phyloP scores from a whole-genome alignment of 345 rosid genomes.

The Gynandropsis gynandra region DNA sequence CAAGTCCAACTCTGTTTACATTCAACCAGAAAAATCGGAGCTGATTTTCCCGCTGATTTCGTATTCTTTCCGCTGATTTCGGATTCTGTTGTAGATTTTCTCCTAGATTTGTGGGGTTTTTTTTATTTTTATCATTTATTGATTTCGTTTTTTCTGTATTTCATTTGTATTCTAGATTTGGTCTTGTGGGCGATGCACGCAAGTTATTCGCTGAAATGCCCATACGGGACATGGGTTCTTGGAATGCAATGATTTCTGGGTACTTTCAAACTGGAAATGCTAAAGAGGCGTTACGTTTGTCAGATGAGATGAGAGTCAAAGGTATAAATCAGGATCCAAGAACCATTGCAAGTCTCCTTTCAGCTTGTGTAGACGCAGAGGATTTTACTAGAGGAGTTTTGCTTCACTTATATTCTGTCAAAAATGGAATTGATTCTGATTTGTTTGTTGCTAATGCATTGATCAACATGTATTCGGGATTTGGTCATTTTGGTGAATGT shows the following conservation, averaged over 20 bases:
- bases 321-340: constrained; percentile 30
- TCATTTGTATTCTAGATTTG: constrained; percentile 38
- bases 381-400: constrained; percentile 34
- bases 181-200: constrained; percentile 27
- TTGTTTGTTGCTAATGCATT: constrained; percentile 45
- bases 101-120: too few species aligned
- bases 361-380: constrained; percentile 41
- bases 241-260: constrained; percentile 70
- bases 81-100: too few species aligned
- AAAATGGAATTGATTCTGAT: constrained; percentile 38
- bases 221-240: constrained; percentile 36
- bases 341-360: constrained; percentile 45
- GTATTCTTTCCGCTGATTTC: too few species aligned
- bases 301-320: constrained; percentile 33
- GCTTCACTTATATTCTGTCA: constrained; percentile 39
- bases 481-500: constrained; percentile 26
- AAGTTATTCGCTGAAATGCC: constrained; percentile 42
- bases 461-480: constrained; percentile 49
- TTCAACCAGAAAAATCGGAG: too few species aligned
- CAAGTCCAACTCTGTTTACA: too few species aligned
- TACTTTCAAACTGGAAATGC: constrained; percentile 47
- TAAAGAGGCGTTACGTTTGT: constrained; percentile 26
- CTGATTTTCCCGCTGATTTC: too few species aligned
- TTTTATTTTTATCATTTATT: too few species aligned
- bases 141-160: too few species aligned